Evolutionary conservation across 805 yeast species (phyloP), one percentile per base, ranked within the genome.

Genomic region (Naumovozyma dairenensis): DNA sequence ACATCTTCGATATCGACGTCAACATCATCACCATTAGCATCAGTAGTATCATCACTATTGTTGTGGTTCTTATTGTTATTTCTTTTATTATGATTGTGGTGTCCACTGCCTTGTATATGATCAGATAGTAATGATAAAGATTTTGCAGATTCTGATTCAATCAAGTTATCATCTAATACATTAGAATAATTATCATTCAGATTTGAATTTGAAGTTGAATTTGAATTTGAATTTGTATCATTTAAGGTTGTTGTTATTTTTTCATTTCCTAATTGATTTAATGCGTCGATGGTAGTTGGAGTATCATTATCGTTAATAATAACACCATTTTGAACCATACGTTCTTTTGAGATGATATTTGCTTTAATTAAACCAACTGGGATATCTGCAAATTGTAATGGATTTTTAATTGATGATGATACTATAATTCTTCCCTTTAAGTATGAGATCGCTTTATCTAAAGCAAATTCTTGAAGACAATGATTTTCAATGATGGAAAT

Each of bases 381-480:
- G 8, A 38, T 36, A 33, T 49, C 50, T 12, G 42, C 30, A 32
- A 49, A 45, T 27, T 49, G 51, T 25, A 51, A 38, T 7, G 57
- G 55, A 34, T 49, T 51, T 29, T 43, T 44, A 15, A 49, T 40
- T 3, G 50, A 39, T 8, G 55, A 46, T 14, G 54, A 51, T 13
- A 66, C 59, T 15, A 79, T 71, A 17, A 78, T 61, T 36, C 78
- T 63, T 4, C 83, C 76, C 40, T 85, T 66, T 36, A 85, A 56
- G 6, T 57, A 48, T 14, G 77, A 67, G 6, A 87, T 84, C 4
- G 87, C 80, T 38, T 69, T 70, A 55, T 87, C 96, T 25, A 87
- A 62, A 0, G 86, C 80, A 55, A 87, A 77, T 50, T 87, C 97
- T n/a, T 85, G 72, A 0, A 87, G 76, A 56, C 95, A 84, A 50